These are phyloP conservation scores for Kuraishia cidri DNA, from an alignment of 805 yeast species.

Conservation along the genomic window DNA sequence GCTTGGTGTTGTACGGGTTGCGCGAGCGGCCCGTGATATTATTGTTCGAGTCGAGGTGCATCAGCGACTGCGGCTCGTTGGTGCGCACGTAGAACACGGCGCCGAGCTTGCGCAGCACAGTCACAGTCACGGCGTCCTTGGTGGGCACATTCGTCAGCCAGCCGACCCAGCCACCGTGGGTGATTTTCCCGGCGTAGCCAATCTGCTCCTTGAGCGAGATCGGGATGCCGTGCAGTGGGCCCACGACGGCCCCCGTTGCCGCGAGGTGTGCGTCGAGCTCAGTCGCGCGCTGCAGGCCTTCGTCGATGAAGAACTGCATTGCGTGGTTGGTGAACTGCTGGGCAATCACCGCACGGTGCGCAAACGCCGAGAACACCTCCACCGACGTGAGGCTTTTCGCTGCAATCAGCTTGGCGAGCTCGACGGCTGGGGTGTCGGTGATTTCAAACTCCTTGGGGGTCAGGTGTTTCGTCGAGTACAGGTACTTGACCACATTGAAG, in stretches of 20 bases:
- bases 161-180: conserved; percentile 40
- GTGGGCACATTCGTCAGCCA: conserved; percentile 27
- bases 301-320: conserved; percentile 34
- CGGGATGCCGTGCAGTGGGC: conserved; percentile 59
- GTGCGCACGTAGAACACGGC: conserved; percentile 50
- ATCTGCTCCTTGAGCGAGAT: conserved; percentile 54
- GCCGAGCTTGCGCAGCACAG: conserved; percentile 38
- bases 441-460: conserved; percentile 28
- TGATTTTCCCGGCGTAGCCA: conserved; percentile 37
- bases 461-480: conserved; percentile 21
- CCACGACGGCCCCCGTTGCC: conserved; percentile 36
- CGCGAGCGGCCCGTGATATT: conserved; percentile 41
- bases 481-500: conserved; percentile 26
- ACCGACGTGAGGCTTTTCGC: conserved; percentile 28
- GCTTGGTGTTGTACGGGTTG: conserved; percentile 37
- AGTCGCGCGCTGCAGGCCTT: conserved; percentile 36
- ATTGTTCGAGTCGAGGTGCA: conserved; percentile 48
- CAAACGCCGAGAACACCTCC: conserved; percentile 35
- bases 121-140: conserved; percentile 29
- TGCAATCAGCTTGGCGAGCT: conserved; percentile 24
- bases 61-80: conserved; percentile 44
- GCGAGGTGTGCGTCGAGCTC: conserved; percentile 41
- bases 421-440: conserved; percentile 28
- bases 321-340: conserved; percentile 43
- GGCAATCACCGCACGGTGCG: conserved; percentile 36